A percentile compares a stretch with the other conserved stretches of the same genome.
phyloP scores from a whole-genome alignment of 805 yeast species.

The Myxozyma geophila region DNA sequence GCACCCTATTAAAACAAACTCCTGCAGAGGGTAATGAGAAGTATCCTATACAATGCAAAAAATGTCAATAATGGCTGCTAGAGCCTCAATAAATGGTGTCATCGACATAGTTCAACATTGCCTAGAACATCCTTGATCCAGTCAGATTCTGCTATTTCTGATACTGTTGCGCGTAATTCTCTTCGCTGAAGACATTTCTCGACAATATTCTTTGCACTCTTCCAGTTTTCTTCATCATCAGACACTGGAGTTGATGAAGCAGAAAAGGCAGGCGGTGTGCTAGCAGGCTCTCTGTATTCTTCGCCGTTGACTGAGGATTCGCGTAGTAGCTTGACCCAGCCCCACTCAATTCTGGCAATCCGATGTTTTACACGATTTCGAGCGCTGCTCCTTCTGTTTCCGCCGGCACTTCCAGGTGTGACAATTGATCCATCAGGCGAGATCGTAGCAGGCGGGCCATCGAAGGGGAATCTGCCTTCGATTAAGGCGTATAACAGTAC shows the following conservation, averaged over 20 bases:
- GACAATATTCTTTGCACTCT: slow-evolving; percentile 56
- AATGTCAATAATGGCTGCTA: not conserved
- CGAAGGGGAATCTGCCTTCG: slow-evolving; percentile 91
- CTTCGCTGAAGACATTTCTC: slow-evolving; percentile 55
- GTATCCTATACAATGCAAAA: not conserved
- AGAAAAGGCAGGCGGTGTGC: slow-evolving; percentile 33
- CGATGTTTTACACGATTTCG: slow-evolving; percentile 75
- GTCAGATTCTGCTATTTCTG: slow-evolving; percentile 44
- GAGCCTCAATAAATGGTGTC: not conserved
- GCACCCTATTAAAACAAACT: not conserved
- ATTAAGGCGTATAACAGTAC: slow-evolving; percentile 83
- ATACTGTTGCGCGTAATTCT: slow-evolving; percentile 50
- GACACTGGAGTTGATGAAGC: not conserved
- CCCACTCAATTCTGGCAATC: slow-evolving; percentile 92
- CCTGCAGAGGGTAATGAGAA: not conserved
- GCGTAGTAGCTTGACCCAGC: slow-evolving; percentile 60
- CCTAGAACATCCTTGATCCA: slow-evolving; percentile 46
- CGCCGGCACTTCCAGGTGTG: slow-evolving; percentile 40
- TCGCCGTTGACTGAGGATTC: slow-evolving; percentile 43
- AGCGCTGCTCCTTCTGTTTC: slow-evolving; percentile 45
- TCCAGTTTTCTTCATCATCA: slow-evolving; percentile 43
- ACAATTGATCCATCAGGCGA: slow-evolving; percentile 11
- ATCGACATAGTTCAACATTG: not conserved
- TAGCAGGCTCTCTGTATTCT: slow-evolving; percentile 13
- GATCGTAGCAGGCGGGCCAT: slow-evolving; percentile 60